These are phyloP conservation scores for Pseudopyrenochaeta lycopersici DNA, from an alignment of 2,329 filamentous ascomycete species.

Conservation along the genomic window DNA sequence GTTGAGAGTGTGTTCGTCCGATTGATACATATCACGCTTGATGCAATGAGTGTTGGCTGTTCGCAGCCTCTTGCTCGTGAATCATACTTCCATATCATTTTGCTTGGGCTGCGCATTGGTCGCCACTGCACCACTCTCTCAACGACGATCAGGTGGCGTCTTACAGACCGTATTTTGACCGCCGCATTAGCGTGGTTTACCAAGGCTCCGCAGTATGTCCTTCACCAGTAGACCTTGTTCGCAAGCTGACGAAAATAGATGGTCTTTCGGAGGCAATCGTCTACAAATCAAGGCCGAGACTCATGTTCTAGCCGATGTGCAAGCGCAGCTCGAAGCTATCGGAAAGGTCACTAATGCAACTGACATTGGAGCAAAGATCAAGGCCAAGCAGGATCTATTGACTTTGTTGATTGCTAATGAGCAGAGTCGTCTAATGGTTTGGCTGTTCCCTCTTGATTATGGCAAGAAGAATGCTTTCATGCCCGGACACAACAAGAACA, in stretches of 20 bases:
- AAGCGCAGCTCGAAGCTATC: constrained; percentile 71
- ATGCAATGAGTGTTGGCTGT: constrained; percentile 68
- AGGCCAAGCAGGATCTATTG: constrained; percentile 84
- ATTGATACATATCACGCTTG: constrained; percentile 79
- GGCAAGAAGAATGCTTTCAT: constrained; percentile 63
- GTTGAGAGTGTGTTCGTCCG: constrained; percentile 83
- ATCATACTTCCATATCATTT: constrained; percentile 85
- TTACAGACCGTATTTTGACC: constrained; percentile 89
- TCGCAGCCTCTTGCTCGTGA: constrained; percentile 91
- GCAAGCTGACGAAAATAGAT: constrained; percentile 56
- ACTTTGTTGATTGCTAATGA: constrained; percentile 84
- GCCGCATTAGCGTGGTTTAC: constrained; percentile 91
- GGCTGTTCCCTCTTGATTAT: constrained; percentile 82
- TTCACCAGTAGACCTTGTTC: not conserved
- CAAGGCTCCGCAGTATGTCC: constrained; percentile 69
- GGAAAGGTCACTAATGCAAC: constrained; percentile 63
- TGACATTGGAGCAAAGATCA: constrained; percentile 68
- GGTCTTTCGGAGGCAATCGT: constrained; percentile 95
- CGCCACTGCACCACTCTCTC: constrained; percentile 72
- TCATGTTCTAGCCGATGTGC: constrained; percentile 79
- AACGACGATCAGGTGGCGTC: constrained; percentile 75
- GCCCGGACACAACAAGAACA: constrained; percentile 54
- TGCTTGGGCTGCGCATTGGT: constrained; percentile 83
- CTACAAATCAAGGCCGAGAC: constrained; percentile 94
- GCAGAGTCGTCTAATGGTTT: constrained; percentile 82